These are phyloP conservation scores for Boletellus sp. DNA, from an alignment of 1,284 basidiomycete genomes.

Conservation along the genomic window DNA sequence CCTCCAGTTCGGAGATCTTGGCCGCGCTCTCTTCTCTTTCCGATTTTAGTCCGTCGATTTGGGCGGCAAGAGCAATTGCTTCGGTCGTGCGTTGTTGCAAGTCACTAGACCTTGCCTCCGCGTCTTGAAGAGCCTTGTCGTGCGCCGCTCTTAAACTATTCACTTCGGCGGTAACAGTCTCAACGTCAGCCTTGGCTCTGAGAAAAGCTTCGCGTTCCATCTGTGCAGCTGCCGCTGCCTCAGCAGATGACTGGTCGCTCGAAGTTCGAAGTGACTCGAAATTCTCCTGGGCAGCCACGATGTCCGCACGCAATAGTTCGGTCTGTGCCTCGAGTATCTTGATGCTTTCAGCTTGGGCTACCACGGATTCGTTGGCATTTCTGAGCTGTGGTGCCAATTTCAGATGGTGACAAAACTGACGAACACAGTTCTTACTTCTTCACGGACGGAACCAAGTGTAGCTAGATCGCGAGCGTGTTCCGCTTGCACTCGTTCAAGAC, in stretches of 20 bases:
- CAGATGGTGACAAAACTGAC: background rate
- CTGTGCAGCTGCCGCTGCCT: conserved; percentile 47
- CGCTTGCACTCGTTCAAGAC: conserved; percentile 40
- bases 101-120: conserved; percentile 41
- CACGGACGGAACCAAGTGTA: conserved; percentile 39
- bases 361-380: conserved; percentile 40
- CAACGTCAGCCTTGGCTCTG: conserved; percentile 61
- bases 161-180: conserved; percentile 51
- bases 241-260: conserved; percentile 42
- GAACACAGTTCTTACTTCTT: conserved; percentile 44
- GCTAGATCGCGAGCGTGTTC: conserved; percentile 39
- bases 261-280: conserved; percentile 49
- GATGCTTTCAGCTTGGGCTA: conserved; percentile 44
- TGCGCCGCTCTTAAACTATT: conserved; percentile 52
- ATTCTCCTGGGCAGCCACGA: conserved; percentile 49
- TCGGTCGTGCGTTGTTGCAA: conserved; percentile 45
- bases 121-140: conserved; percentile 44
- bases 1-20: conserved; percentile 75
- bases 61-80: conserved; percentile 45
- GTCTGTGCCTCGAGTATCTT: conserved; percentile 50
- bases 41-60: conserved; percentile 52
- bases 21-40: conserved; percentile 74
- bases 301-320: conserved; percentile 47
- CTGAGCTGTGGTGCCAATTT: conserved; percentile 44
- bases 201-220: conserved; percentile 61